Conservation (phyloP, 306 rosid species). For the Delonix regia region DNA sequence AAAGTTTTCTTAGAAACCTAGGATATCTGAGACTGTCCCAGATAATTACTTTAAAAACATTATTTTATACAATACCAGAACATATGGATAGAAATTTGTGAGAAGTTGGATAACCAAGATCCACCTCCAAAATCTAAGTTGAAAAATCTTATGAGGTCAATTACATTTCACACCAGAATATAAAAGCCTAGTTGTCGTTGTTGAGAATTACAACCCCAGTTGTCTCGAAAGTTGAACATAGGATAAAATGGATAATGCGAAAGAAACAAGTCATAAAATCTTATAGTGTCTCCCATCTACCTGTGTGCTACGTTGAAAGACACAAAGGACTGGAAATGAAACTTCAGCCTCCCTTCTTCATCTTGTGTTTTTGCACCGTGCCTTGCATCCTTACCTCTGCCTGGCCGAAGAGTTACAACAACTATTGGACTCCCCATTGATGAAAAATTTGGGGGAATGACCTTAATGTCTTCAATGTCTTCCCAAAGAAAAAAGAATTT, state of each 20-base stretch:
- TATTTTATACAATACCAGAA: neutral
- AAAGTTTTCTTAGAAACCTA: slow-evolving; percentile 39
- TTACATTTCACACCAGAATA: slow-evolving; percentile 14
- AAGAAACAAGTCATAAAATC: slow-evolving; percentile 26
- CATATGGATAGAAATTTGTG: neutral
- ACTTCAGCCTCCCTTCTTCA: slow-evolving; percentile 92
- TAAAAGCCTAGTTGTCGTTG: neutral
- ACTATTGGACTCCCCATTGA: slow-evolving; percentile 98
- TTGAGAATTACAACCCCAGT: slow-evolving; percentile 4
- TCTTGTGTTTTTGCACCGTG: slow-evolving; percentile 92
- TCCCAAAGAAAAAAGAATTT: slow-evolving; percentile 94
- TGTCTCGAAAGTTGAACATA: slow-evolving; percentile 4
- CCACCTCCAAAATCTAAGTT: neutral
- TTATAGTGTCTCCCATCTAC: slow-evolving; percentile 48
- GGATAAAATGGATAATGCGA: slow-evolving; percentile 18
- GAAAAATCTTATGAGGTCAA: neutral
- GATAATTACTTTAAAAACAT: slow-evolving; percentile 17
- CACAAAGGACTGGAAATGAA: slow-evolving; percentile 95
- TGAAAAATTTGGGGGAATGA: slow-evolving; percentile 73
- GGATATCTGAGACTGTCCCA: slow-evolving; percentile 16
- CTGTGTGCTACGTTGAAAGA: slow-evolving; percentile 83
- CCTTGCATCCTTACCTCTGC: slow-evolving; percentile 92
- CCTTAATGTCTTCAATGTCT: slow-evolving; percentile 93
- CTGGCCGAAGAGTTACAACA: slow-evolving; percentile 80
- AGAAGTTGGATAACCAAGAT: slow-evolving; percentile 14